phyloP scores from a whole-genome alignment of 306 rosid species.

The Quercus alba region DNA sequence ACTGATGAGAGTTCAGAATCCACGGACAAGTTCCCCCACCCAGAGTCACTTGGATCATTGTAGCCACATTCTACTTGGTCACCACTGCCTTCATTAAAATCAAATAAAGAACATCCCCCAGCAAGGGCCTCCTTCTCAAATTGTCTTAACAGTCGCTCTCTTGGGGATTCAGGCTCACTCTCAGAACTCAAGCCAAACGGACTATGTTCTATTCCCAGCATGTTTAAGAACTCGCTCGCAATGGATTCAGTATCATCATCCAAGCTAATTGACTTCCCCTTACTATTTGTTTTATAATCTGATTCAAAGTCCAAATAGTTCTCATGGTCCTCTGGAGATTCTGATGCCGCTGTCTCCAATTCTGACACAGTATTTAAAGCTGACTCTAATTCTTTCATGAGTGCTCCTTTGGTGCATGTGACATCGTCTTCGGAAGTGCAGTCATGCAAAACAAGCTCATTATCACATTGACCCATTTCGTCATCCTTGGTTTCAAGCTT shows the following conservation, averaged over 20 bases:
- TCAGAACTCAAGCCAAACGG: constrained; percentile 57
- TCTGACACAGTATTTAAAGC: constrained; percentile 56
- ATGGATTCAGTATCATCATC: constrained; percentile 67
- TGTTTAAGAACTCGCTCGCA: constrained; percentile 67
- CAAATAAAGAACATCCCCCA: constrained; percentile 65
- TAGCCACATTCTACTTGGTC: constrained; percentile 31
- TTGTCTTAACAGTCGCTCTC: constrained; percentile 79
- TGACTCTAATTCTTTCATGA: constrained; percentile 75
- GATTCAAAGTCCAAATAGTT: constrained; percentile 30
- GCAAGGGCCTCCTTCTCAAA: constrained; percentile 75
- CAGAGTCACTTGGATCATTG: constrained; percentile 29
- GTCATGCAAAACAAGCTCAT: constrained; percentile 27
- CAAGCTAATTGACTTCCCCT: constrained; percentile 46
- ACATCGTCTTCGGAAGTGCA: constrained; percentile 27
- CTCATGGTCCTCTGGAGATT: constrained; percentile 54
- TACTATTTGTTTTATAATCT: constrained; percentile 12
- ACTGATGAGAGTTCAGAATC: constrained; percentile 35
- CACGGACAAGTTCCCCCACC: constrained; percentile 33
- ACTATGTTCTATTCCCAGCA: constrained; percentile 62
- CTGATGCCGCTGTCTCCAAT: constrained; percentile 52
- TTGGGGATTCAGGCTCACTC: constrained; percentile 81
- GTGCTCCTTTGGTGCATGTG: constrained; percentile 47
- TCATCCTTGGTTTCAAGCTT: constrained; percentile 29
- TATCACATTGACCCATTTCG: constrained; percentile 27
- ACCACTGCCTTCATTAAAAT: constrained; percentile 36